Evolutionary conservation across 768 basidiomycete species (phyloP), one percentile per base, ranked within the genome.

Genomic region (Polyporus arcularius): DNA sequence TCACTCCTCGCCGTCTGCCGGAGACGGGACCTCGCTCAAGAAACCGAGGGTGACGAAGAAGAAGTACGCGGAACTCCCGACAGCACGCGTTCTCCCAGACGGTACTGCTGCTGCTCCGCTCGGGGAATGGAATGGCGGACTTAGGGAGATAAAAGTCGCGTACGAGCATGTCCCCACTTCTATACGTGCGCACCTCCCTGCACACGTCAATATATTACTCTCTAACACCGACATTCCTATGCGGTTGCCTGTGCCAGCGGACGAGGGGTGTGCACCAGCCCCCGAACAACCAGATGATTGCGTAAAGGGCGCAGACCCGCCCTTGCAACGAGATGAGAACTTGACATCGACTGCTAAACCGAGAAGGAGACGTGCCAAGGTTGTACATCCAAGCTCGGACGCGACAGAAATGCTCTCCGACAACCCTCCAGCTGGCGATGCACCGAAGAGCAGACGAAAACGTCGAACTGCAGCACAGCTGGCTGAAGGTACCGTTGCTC

Each of bases 31-130:
- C 51, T 4, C 57, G 10, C 50, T 41, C 30, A 62, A 53, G 47
- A 67, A 65, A 40, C 66, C 63, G 0, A 62, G 40, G 4, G 62
- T 75, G 55, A 82, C 79, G 0, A 80, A 71, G 63, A 91, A 87
- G 69, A 81, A 76, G 43, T 82, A 79, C 53, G 69, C 76, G 16
- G 87, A 90, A 30, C 78, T 92, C 5, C 90, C 90, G 12, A 74
- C 75, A 26, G 66, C 70, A 38, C 80, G 73, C 65, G 53, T 78
- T 26, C 70, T 75, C 47, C 74, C 77, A 28, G 79, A 84, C 69
- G 84, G 82, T 43, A 68, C 71, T 18, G 64, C 67, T 45, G 80
- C 80, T 41, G 57, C 70, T 53, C 77, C 85, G 15, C 68, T 86
- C 18, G 66, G 62, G 26, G 75, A 78, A 18, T 85, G 80, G 79